A percentile compares a stretch with the other conserved stretches of the same genome.
Evolutionary conservation across 306 rosid species (phyloP).

Genomic region (Fagus crenata): DNA sequence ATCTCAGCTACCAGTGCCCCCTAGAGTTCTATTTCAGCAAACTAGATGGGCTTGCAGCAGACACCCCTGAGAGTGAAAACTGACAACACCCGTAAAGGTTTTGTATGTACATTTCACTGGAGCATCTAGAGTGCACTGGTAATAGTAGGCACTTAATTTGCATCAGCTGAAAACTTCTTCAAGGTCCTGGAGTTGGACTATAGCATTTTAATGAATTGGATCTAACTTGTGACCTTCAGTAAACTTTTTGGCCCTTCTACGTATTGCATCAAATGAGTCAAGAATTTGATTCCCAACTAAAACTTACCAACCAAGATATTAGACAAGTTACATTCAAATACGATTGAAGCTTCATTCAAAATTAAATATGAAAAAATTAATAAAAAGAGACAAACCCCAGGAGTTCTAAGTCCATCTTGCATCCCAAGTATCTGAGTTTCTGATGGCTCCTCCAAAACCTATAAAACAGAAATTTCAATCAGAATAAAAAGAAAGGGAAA

Average conservation of each 20-base stretch:
- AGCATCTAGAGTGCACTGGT: neutral
- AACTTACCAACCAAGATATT: conserved; percentile 7
- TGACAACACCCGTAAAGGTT: neutral
- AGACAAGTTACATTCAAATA: neutral
- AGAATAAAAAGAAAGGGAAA: conserved; percentile 2
- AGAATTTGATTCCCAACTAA: conserved; percentile 1
- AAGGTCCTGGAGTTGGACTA: neutral
- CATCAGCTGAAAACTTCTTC: conserved; percentile 10
- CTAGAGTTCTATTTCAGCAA: neutral
- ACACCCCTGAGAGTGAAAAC: neutral
- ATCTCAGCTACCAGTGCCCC: neutral
- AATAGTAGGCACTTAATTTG: neutral
- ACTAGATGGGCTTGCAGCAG: neutral
- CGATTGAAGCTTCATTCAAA: conserved; percentile 4
- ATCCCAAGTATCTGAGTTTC: conserved; percentile 52
- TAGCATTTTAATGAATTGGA: neutral
- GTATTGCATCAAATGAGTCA: neutral
- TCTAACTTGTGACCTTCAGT: neutral
- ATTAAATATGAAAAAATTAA: neutral
- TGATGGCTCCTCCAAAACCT: conserved; percentile 70
- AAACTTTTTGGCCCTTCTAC: neutral
- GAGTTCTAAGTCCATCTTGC: conserved; percentile 64
- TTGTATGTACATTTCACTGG: neutral
- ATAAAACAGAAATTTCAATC: conserved; percentile 25
- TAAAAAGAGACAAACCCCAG: conserved; percentile 59